Evolutionary conservation across 495 filamentous ascomycete species (phyloP).

Genomic region (Talaromyces borbonicus): DNA sequence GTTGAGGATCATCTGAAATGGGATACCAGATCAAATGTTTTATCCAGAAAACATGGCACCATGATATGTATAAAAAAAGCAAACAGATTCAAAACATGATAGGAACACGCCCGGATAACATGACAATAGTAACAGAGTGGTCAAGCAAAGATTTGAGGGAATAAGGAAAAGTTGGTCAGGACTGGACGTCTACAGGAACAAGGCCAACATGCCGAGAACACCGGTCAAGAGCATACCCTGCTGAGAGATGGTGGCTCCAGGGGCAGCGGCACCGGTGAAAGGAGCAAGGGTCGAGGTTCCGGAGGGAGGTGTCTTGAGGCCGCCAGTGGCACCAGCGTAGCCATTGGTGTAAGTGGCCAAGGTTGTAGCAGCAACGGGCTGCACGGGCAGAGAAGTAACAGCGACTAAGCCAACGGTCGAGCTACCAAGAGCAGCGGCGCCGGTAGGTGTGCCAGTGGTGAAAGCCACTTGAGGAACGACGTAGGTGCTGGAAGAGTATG

Average conservation of each 20-base stretch:
- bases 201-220: background rate
- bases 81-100: too few species aligned
- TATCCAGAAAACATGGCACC: conserved; percentile 2
- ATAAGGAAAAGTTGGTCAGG: too few species aligned
- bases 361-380: background rate
- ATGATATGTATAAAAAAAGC: background rate
- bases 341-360: background rate
- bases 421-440: conserved; percentile 35
- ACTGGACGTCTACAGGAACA: background rate
- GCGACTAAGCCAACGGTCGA: conserved; percentile 33
- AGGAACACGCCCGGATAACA: too few species aligned
- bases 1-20: conserved; percentile 3
- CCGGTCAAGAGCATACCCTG: conserved; percentile 3
- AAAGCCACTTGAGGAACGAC: conserved; percentile 70
- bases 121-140: too few species aligned
- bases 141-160: too few species aligned
- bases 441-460: conserved; percentile 41
- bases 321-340: background rate
- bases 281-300: conserved; percentile 1
- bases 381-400: conserved; percentile 1
- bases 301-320: background rate
- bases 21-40: conserved; percentile 1
- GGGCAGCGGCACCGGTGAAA: conserved; percentile 4
- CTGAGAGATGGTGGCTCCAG: conserved; percentile 1
- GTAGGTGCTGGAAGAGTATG: conserved; percentile 50